Base-by-base conservation (phyloP, 192 early-diverging fungal species). In the Gaertneriomyces sp. region DNA sequence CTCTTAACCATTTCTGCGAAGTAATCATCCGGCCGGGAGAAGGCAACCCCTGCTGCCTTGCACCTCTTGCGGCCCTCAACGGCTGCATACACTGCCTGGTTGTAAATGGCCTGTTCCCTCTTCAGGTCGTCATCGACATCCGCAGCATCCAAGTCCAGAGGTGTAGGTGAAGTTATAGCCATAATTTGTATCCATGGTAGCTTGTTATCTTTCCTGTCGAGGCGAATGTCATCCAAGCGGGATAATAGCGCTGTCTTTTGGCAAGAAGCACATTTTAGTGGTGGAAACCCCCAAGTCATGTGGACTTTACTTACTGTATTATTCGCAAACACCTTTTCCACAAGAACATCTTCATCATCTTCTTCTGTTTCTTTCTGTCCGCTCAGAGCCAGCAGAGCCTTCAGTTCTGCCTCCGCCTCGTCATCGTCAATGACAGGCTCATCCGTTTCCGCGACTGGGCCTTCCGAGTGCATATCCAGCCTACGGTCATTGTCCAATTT, bases 1-100 rank as follows among this genome's bases (percentile, higher is more conserved):
- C 87, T 86, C 84, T 98, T 98, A 69, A 98, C 84, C 96, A 98
- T 98, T 78, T 98, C 96, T 42, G 96, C 96, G 80, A 90, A 98
- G 71, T 92, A 96, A 70, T 98, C 96, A 55, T 88, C 86, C n/a
- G 96, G 96, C 46, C 96, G 78, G 45, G 81, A 69, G 61, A 94
- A 92, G 16, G 88, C 86, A 8, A 91, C 85, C 12, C 88, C 87
- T 12, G 82, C 78, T 57, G 82, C 81, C 41, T 72, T 67, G 40
- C 91, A 69, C 63, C 79, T 63, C 6, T 85, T 78, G 53, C 88
- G 87, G 57, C 84, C 94, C 42, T 75, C 60, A 6, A 80, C 73
- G 17, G 85, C 91, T 7, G 90, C 89, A 64, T 88, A 83, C 9
- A 98, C 79, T 6, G 91, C 96, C 71, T 96, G 94, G 46, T 91